Evolutionary conservation across 1,284 basidiomycete species (phyloP), one percentile per base, ranked within the genome.

Genomic region (Ganoderma multipileum): DNA sequence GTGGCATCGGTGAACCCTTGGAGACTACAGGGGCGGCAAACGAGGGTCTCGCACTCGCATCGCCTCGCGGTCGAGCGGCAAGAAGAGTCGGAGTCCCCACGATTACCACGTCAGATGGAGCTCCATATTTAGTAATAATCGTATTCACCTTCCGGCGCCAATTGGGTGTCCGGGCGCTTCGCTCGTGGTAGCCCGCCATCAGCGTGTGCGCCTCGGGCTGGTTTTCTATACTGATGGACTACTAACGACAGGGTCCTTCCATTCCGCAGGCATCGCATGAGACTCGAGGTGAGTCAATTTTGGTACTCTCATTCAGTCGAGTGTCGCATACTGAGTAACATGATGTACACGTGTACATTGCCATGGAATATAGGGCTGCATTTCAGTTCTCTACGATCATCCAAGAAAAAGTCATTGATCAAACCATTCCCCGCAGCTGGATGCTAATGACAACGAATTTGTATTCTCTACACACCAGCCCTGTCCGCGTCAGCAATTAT

Each of bases 1-100:
- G 71, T 23, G 71, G 66, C 71, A 72, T 72, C 9, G 30, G 23
- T 26, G 38, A 60, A 33, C 52, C 38, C 39, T 36, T 23, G 36
- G 57, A 39, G 57, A 38, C 57, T 59, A 26, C 20, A 23, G 23
- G 52, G 16, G 57, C 57, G 57, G 57, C 57, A 59, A 55, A 55
- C 28, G 52, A 55, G 18, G 52, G 14, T 55, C 52, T 55, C 30
- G 52, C 47, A 52, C 52, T 55, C 30, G 52, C 47, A 52, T 52
- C 9, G 47, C 47, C 47, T 52, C 23, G 28, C 18, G 52, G 28
- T 33, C 52, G 52, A 18, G 52, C 52, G 52, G 52, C 30, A 54
- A 30, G 28, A 54, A 54, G 52, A 26, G 52, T 55, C 28, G 52
- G 52, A 33, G 52, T 52, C 23, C 47, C 47, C 26, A 55, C 52